Percentiles rank a stretch among this genome's conserved stretches.
Conservation (phyloP, 192 early-diverging fungal species). For the Coemansia sp. region DNA sequence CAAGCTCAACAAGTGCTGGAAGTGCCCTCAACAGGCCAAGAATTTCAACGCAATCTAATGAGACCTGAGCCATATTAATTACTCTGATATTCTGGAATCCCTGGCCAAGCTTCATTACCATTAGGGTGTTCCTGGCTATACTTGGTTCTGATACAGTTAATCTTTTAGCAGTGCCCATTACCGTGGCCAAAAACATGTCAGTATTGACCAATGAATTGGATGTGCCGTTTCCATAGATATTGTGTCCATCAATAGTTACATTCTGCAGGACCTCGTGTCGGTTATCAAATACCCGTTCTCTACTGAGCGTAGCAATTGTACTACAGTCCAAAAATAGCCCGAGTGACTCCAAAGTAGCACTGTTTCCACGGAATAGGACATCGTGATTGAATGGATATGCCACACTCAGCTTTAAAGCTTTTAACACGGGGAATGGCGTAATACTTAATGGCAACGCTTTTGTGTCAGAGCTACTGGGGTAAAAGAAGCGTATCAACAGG, state of each 20-base stretch:
- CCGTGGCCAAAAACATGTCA: not conserved
- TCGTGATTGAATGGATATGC: constrained; percentile 5
- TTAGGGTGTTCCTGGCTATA: not conserved
- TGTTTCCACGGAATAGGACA: constrained; percentile 5
- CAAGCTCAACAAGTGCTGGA: not conserved
- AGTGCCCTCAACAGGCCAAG: not conserved
- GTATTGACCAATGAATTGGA: not conserved
- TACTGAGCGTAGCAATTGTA: not conserved
- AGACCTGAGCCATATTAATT: not conserved
- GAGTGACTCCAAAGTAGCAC: not conserved
- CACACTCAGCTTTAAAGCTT: not conserved
- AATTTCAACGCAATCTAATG: too few species aligned
- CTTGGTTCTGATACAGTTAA: too few species aligned
- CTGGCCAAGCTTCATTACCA: not conserved
- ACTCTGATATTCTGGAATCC: not conserved
- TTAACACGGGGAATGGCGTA: not conserved
- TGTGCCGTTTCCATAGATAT: not conserved
- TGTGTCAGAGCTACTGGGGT: too few species aligned
- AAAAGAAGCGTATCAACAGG: not conserved
- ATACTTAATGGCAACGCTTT: too few species aligned
- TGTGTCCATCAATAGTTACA: not conserved
- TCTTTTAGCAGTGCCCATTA: too few species aligned
- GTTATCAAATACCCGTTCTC: not conserved
- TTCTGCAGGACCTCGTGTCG: not conserved
- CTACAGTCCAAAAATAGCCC: not conserved